Evolutionary conservation across 1,284 basidiomycete genomes (phyloP), one percentile per base, ranked within the genome.

Genomic region (Agaricales sp.): DNA sequence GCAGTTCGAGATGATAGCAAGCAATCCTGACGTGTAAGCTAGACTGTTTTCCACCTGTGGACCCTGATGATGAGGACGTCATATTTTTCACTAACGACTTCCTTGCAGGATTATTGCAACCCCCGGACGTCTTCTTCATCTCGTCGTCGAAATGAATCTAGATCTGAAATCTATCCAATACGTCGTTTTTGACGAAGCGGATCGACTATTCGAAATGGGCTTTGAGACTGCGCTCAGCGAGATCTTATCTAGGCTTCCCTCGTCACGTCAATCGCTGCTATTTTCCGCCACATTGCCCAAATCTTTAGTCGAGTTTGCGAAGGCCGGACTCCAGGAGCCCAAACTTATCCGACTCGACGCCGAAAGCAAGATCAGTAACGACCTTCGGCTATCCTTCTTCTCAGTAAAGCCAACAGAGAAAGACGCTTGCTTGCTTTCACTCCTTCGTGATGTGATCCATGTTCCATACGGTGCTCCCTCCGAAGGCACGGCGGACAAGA

Each of bases 271-370:
- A 66, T 96, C 92, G 2, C 75, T 95, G 24, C 76, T 98, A 2
- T 98, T 98, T 67, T 97, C 93, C 1, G 96, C 96, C 0, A 99
- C 96, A 0, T 73, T 99, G 2, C 96, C 96, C 1, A 94, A 95
- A 61, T 87, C 89, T 3, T 78, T 99, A 4, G 93, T 98, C 48
- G 95, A 98, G 52, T 99, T 99, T 59, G 93, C 96, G 19, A 95
- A 94, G 61, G 96, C 96, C 12, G 96, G 96, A 23, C 71, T 99
- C 18, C 82, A 87, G 54, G 88, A 96, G 58, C 96, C 96, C 2
- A 92, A 93, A 60, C 82, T 99, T 43, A 86, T 99, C 16, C 86
- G 96, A 20, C 74, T 99, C 30, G 96, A 99, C 61, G 85, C 91
- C 2, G 96, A 99, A 62, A 88, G 86, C 62, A 98, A 97, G 67